A percentile compares a stretch with the other conserved stretches of the same genome.
Conservation (phyloP, 768 basidiomycete species). For the Russula earlei region DNA sequence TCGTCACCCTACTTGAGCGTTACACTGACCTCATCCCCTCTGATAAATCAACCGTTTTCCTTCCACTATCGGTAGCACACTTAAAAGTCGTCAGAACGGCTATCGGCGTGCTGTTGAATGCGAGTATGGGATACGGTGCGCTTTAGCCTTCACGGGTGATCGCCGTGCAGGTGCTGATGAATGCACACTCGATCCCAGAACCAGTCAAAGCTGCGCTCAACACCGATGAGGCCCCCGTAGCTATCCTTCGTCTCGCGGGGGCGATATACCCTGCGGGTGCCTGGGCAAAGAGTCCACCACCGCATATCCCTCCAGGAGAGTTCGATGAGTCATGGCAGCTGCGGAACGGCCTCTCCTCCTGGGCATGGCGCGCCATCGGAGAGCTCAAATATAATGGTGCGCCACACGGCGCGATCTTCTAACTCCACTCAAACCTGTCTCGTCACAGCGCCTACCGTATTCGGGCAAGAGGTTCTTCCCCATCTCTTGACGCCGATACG, state of each 20-base stretch:
- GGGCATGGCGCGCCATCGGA: constrained; percentile 71
- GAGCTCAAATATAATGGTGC: constrained; percentile 67
- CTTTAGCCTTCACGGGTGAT: constrained; percentile 1
- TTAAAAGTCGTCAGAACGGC: constrained; percentile 68
- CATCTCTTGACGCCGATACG: constrained; percentile 49
- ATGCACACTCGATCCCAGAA: constrained; percentile 35
- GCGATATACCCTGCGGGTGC: constrained; percentile 65
- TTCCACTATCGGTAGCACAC: constrained; percentile 48
- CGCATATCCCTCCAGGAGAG: constrained; percentile 24
- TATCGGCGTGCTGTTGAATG: constrained; percentile 72
- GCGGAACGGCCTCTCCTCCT: constrained; percentile 55
- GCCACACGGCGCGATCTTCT: constrained; percentile 13
- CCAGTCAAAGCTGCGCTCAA: constrained; percentile 59
- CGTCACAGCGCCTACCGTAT: constrained; percentile 42
- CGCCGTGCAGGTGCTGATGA: background rate
- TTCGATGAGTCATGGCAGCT: constrained; percentile 53
- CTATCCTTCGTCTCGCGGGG: constrained; percentile 56
- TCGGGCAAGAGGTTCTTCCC: constrained; percentile 55
- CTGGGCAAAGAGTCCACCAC: constrained; percentile 38
- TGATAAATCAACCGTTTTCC: constrained; percentile 29
- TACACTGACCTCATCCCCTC: constrained; percentile 42
- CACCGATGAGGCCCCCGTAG: constrained; percentile 57
- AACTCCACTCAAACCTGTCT: background rate
- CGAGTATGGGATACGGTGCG: constrained; percentile 67
- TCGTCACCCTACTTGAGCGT: constrained; percentile 58